phyloP scores from a whole-genome alignment of 192 early-diverging fungal species.

The Funneliformis geosporum region DNA sequence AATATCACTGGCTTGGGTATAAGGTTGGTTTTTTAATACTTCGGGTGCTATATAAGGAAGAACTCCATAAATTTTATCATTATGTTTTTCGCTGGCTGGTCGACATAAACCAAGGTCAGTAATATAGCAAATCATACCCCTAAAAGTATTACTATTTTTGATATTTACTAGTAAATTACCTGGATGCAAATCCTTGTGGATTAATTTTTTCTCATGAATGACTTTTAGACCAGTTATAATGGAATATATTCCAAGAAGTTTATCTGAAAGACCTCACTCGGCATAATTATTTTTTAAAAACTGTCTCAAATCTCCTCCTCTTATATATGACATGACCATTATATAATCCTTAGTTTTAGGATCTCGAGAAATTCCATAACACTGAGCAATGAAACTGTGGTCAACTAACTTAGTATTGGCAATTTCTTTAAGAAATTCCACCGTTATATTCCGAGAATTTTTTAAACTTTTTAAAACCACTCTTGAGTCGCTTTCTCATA shows the following conservation, averaged over 20 bases:
- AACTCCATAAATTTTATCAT: too few relatives aligned
- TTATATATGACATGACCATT: not conserved
- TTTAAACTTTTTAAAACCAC: not conserved
- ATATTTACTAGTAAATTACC: not conserved
- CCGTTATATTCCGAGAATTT: not conserved
- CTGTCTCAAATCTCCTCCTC: not conserved
- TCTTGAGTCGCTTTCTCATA: not conserved
- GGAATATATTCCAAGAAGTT: not conserved
- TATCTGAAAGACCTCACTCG: not conserved
- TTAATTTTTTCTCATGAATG: not conserved
- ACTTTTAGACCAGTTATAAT: not conserved
- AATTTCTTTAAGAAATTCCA: not conserved
- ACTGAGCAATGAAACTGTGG: not conserved
- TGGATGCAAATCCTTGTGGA: not conserved
- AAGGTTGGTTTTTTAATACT: too few relatives aligned
- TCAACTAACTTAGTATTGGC: not conserved
- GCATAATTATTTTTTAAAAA: not conserved
- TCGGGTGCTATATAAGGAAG: too few relatives aligned
- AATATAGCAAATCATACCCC: not conserved
- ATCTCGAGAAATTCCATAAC: conserved; percentile 5
- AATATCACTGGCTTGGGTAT: too few relatives aligned
- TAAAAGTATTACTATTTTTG: too few relatives aligned
- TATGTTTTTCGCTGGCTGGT: too few relatives aligned
- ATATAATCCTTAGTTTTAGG: not conserved
- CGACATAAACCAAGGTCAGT: not conserved